A percentile compares a stretch with the other conserved stretches of the same genome.
These are phyloP conservation scores for Orbilia quercus DNA, from an alignment of 2,329 filamentous ascomycete genomes.

Conservation along the genomic window DNA sequence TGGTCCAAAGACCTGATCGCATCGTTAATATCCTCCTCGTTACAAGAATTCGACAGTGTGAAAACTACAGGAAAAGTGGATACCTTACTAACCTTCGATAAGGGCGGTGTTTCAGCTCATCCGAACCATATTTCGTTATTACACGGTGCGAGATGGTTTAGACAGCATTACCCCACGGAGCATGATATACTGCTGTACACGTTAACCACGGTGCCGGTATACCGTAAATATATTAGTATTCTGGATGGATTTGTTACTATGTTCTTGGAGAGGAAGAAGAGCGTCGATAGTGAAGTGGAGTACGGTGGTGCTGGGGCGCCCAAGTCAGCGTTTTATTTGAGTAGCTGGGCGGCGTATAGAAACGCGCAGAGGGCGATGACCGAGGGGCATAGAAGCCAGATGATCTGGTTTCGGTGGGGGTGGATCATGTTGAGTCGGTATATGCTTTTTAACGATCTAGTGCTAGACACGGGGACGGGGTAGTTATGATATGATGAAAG, in stretches of 20 bases:
- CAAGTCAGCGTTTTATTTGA: conserved; percentile 73
- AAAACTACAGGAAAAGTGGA: conserved; percentile 72
- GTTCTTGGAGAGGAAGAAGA: conserved; percentile 61
- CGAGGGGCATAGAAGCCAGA: conserved; percentile 89
- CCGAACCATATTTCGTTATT: conserved; percentile 94
- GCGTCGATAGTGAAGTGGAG: conserved; percentile 16
- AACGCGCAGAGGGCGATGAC: conserved; percentile 88
- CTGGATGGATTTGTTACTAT: conserved; percentile 81
- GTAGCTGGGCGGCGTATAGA: conserved; percentile 72
- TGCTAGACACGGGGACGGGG: conserved; percentile 65
- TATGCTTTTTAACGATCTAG: conserved; percentile 93
- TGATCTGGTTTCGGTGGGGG: conserved; percentile 97
- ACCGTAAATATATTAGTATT: conserved; percentile 83
- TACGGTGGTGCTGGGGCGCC: conserved; percentile 56
- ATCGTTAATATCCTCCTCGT: conserved; percentile 56
- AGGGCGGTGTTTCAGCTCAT: conserved; percentile 82
- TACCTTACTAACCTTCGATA: conserved; percentile 89
- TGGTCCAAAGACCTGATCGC: conserved; percentile 81
- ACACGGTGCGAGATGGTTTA: conserved; percentile 80
- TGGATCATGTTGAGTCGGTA: conserved; percentile 93
- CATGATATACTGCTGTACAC: conserved; percentile 75
- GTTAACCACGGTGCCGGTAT: conserved; percentile 76
- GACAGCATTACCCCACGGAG: conserved; percentile 62
- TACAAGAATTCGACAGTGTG: conserved; percentile 13
- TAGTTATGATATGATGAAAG: too few species aligned